phyloP scores from a whole-genome alignment of 1,284 basidiomycete genomes.

The Microstroma glucosiphilum region DNA sequence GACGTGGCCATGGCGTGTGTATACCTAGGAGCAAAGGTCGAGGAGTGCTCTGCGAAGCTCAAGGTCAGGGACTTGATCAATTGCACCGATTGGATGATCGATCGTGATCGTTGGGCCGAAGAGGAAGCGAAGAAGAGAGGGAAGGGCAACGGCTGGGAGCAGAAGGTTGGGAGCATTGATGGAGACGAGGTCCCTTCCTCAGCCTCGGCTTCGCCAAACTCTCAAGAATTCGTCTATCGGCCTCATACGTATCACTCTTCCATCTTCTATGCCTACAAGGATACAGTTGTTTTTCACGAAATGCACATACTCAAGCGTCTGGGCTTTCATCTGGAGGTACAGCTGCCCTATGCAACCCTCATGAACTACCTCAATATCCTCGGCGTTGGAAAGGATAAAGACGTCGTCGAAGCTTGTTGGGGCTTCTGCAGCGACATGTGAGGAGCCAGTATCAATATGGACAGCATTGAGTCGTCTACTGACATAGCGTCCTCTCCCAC shows the following conservation, averaged over 20 bases:
- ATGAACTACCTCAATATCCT: conserved; percentile 91
- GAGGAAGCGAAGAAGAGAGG: background rate
- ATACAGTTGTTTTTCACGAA: conserved; percentile 83
- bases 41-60: conserved; percentile 84
- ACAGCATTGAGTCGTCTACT: background rate
- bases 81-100: conserved; percentile 71
- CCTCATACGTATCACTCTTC: conserved; percentile 79
- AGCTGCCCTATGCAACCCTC: conserved; percentile 85
- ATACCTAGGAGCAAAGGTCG: conserved; percentile 89
- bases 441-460: conserved; percentile 14
- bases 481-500: background rate
- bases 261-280: conserved; percentile 78
- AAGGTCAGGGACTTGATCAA: conserved; percentile 78
- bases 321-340: conserved; percentile 57
- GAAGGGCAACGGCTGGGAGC: background rate
- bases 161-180: background rate
- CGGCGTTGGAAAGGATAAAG: conserved; percentile 56
- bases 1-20: conserved; percentile 87
- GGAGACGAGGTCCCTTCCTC: background rate
- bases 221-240: conserved; percentile 55
- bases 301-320: conserved; percentile 88
- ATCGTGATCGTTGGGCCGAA: conserved; percentile 7
- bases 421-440: conserved; percentile 52
- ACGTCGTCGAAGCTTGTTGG: conserved; percentile 48
- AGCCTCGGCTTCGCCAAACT: background rate